A percentile compares a stretch with the other conserved stretches of the same genome.
phyloP scores from a whole-genome alignment of 805 yeast genomes.

The Cyberlindnera mississippiensis region DNA sequence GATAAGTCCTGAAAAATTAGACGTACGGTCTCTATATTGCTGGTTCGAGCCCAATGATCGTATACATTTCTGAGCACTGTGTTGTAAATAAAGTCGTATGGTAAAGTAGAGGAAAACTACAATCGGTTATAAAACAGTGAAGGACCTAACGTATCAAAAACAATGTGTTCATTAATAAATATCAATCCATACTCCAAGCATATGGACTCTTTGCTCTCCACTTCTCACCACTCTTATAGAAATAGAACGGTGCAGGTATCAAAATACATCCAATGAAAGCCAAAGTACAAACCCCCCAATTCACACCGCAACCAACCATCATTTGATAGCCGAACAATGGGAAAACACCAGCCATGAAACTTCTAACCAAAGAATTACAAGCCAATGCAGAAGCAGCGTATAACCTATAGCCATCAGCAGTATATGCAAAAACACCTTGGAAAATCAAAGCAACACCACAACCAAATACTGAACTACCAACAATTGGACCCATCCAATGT shows the following conservation, averaged over 20 bases:
- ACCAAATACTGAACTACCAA: conserved; percentile 74
- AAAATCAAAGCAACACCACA: conserved; percentile 64
- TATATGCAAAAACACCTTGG: conserved; percentile 62
- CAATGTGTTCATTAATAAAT: no score
- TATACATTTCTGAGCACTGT: no score
- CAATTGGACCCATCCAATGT: conserved; percentile 71
- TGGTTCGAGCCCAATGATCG: no score
- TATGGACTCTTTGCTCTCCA: conserved; percentile 44
- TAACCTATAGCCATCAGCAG: conserved; percentile 56
- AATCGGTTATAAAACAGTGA: no score
- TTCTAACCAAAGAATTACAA: conserved; percentile 48
- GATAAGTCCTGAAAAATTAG: no score
- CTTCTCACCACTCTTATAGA: conserved; percentile 44
- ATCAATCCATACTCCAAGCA: conserved; percentile 34
- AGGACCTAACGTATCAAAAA: background rate
- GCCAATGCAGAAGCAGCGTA: conserved; percentile 52
- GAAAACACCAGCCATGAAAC: conserved; percentile 51
- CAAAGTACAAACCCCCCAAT: conserved; percentile 54
- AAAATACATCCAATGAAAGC: conserved; percentile 47
- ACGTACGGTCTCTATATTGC: no score
- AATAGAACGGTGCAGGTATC: conserved; percentile 53
- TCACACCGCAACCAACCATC: conserved; percentile 50
- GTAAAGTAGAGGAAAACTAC: no score
- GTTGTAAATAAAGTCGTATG: no score
- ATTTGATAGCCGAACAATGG: conserved; percentile 56